A percentile compares a stretch with the other conserved stretches of the same genome.
Evolutionary conservation across 768 basidiomycete genomes (phyloP).

Genomic region (Steccherinum ochraceum): DNA sequence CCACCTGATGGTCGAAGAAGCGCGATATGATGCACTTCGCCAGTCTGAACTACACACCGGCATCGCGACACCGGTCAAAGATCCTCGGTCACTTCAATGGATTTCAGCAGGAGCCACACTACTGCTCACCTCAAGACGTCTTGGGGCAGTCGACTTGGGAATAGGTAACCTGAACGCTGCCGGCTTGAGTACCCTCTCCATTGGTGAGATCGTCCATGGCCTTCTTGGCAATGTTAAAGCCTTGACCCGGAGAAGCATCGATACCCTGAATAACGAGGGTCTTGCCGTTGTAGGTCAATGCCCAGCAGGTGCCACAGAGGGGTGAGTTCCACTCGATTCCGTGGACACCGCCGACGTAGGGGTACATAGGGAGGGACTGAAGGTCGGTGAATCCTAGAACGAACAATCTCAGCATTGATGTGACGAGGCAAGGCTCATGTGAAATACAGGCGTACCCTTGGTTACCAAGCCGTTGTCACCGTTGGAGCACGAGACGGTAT

Average conservation of each 20-base stretch:
- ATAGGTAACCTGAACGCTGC: slow-evolving; percentile 39
- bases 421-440: no score
- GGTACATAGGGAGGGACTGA: slow-evolving; percentile 30
- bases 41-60: no score
- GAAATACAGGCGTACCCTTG: slow-evolving; percentile 9
- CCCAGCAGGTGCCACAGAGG: slow-evolving; percentile 29
- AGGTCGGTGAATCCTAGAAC: slow-evolving; percentile 28
- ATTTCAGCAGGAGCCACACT: no score
- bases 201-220: slow-evolving; percentile 31
- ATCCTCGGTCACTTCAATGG: no score
- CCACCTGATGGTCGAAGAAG: no score
- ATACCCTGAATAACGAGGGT: slow-evolving; percentile 25
- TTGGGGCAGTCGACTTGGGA: slow-evolving; percentile 28
- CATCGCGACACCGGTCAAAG: no score
- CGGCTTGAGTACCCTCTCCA: slow-evolving; percentile 38
- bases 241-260: slow-evolving; percentile 21
- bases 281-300: slow-evolving; percentile 20
- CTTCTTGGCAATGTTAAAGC: slow-evolving; percentile 29
- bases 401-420: no score
- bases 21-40: no score
- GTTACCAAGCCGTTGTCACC: slow-evolving; percentile 30
- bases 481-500: slow-evolving; percentile 30
- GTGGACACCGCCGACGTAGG: slow-evolving; percentile 29
- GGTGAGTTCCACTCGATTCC: slow-evolving; percentile 25
- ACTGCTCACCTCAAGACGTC: no score